phyloP scores from a whole-genome alignment of 345 rosid species.

The Acer yangbiense region DNA sequence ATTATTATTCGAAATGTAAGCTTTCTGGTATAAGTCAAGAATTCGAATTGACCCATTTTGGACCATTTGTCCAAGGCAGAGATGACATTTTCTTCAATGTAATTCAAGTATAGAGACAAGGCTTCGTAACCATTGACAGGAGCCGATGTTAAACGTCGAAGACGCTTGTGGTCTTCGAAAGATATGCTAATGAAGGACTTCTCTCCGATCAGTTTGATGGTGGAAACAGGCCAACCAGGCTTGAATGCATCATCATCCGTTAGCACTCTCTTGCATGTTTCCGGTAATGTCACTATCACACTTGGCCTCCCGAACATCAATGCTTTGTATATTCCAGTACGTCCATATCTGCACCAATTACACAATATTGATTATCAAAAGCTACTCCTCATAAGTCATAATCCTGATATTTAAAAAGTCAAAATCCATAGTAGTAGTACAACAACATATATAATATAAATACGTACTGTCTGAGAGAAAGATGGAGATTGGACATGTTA shows the following conservation, averaged over 20 bases:
- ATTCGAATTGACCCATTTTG: conserved; percentile 62
- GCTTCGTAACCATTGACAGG: conserved; percentile 86
- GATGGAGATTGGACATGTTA: neutral
- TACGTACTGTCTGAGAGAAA: neutral
- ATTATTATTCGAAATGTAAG: conserved; percentile 81
- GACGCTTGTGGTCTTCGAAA: conserved; percentile 82
- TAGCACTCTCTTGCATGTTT: conserved; percentile 60
- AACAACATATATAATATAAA: no score
- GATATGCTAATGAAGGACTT: conserved; percentile 78
- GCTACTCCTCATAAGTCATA: no score
- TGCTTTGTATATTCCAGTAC: conserved; percentile 65
- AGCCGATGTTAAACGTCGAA: conserved; percentile 71
- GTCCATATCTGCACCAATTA: conserved; percentile 52
- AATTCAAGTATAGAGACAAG: conserved; percentile 54
- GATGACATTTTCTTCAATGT: conserved; percentile 63
- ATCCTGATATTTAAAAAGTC: no score
- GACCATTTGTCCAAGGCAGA: conserved; percentile 66
- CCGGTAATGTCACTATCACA: conserved; percentile 72
- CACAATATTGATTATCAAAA: no score
- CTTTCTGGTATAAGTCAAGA: conserved; percentile 66
- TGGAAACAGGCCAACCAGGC: conserved; percentile 83
- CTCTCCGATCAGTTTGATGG: conserved; percentile 66
- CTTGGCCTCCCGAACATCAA: conserved; percentile 89
- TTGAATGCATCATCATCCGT: conserved; percentile 69
- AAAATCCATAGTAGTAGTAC: no score